phyloP scores from a whole-genome alignment of 805 yeast species.

The Myxozyma melibiosi region DNA sequence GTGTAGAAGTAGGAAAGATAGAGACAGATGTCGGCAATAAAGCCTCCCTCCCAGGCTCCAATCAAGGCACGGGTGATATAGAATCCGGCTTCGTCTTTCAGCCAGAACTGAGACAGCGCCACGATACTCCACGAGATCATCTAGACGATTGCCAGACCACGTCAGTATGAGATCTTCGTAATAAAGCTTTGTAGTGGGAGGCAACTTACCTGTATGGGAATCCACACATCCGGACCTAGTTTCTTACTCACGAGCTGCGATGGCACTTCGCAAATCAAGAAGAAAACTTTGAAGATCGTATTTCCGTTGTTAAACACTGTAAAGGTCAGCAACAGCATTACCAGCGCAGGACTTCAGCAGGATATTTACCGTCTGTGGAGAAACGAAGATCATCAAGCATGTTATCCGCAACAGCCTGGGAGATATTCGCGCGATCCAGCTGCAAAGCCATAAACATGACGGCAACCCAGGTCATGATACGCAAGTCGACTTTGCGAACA shows the following conservation, averaged over 20 bases:
- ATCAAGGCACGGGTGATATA: slow-evolving; percentile 53
- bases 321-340: not conserved
- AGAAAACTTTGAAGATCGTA: slow-evolving; percentile 56
- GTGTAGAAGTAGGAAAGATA: slow-evolving; percentile 68
- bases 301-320: slow-evolving; percentile 33
- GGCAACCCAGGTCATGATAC: slow-evolving; percentile 57
- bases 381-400: slow-evolving; percentile 53
- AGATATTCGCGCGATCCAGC: slow-evolving; percentile 57
- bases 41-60: slow-evolving; percentile 63
- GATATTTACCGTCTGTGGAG: slow-evolving; percentile 48
- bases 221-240: slow-evolving; percentile 63
- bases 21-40: slow-evolving; percentile 59
- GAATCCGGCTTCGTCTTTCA: slow-evolving; percentile 49
- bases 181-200: too few relatives aligned
- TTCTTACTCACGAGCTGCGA: slow-evolving; percentile 64
- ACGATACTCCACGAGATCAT: slow-evolving; percentile 59
- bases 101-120: slow-evolving; percentile 52
- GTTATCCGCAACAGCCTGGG: slow-evolving; percentile 59
- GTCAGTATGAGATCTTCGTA: too few relatives aligned
- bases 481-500: slow-evolving; percentile 54
- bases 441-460: slow-evolving; percentile 60
- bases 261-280: slow-evolving; percentile 62
- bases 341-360: not conserved
- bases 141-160: too few relatives aligned
- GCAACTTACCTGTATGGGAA: slow-evolving; percentile 52